phyloP scores from a whole-genome alignment of 805 yeast genomes.

The Saturnispora ahearnii region DNA sequence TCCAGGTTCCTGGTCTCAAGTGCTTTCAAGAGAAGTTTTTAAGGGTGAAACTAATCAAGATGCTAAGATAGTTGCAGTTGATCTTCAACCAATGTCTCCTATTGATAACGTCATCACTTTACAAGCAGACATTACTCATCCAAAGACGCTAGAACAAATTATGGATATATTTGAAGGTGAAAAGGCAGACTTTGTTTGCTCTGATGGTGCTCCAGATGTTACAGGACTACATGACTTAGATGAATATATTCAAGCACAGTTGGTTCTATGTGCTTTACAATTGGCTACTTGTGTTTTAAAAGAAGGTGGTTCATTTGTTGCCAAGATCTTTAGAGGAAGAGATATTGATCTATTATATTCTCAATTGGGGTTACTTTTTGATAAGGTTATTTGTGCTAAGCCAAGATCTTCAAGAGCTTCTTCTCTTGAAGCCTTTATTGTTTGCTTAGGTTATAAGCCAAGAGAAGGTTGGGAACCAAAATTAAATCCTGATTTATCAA shows the following conservation, averaged over 20 bases:
- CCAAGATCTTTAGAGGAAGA: constrained; percentile 92
- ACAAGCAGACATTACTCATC: constrained; percentile 97
- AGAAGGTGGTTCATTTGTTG: constrained; percentile 90
- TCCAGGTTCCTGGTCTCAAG: constrained; percentile 98
- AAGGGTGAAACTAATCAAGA: constrained; percentile 23
- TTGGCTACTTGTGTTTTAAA: constrained; percentile 81
- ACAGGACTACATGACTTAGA: constrained; percentile 95
- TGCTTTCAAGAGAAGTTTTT: constrained; percentile 62
- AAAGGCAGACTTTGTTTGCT: constrained; percentile 89
- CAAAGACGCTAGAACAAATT: constrained; percentile 71
- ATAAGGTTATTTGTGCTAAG: constrained; percentile 85
- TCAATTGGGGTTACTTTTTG: constrained; percentile 83
- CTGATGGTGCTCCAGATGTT: constrained; percentile 98
- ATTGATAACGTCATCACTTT: constrained; percentile 82
- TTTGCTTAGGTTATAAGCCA: constrained; percentile 82
- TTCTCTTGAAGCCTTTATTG: constrained; percentile 87
- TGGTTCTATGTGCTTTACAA: constrained; percentile 84
- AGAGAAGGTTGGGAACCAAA: constrained; percentile 76
- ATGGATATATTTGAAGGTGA: constrained; percentile 80
- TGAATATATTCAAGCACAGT: constrained; percentile 93
- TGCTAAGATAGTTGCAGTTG: constrained; percentile 81
- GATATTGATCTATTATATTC: constrained; percentile 90
- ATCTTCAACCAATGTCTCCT: constrained; percentile 95
- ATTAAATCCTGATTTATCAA: constrained; percentile 41
- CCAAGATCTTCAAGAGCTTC: constrained; percentile 95